These are phyloP conservation scores for Rhodotorula babjevae DNA, from an alignment of 768 basidiomycete genomes.

Conservation along the genomic window DNA sequence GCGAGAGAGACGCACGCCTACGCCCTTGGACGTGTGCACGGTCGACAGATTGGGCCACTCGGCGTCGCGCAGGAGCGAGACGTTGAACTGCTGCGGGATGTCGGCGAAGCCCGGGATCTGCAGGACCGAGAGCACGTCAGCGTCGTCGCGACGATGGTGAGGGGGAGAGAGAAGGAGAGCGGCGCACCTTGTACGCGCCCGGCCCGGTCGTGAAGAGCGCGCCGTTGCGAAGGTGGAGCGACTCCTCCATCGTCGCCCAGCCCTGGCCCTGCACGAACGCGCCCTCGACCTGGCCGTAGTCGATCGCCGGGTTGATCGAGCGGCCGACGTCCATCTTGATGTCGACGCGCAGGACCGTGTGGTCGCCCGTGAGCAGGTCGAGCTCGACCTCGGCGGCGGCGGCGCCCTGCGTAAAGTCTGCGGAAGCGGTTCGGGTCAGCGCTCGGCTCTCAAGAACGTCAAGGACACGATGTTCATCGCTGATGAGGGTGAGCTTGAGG, in stretches of 20 bases:
- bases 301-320: constrained; percentile 41
- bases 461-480: too few relatives aligned
- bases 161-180: not conserved
- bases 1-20: constrained; percentile 25
- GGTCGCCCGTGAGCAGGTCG: constrained; percentile 41
- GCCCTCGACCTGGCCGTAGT: constrained; percentile 43
- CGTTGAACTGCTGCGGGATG: constrained; percentile 40
- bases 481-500: too few relatives aligned
- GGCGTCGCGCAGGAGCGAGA: constrained; percentile 34
- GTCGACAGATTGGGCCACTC: constrained; percentile 33
- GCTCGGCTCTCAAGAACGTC: too few relatives aligned
- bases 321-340: constrained; percentile 38
- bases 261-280: constrained; percentile 39
- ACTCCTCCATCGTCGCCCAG: constrained; percentile 40
- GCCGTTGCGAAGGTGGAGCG: constrained; percentile 40
- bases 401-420: constrained; percentile 40
- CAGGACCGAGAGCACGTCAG: constrained; percentile 22
- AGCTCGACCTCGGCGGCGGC: constrained; percentile 41
- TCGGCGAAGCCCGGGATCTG: constrained; percentile 41
- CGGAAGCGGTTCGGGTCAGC: not conserved
- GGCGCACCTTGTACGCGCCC: constrained; percentile 9
- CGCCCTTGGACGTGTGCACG: constrained; percentile 26
- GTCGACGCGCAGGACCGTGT: constrained; percentile 31
- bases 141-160: not conserved
- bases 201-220: constrained; percentile 41